Conservation (phyloP, 129 eudicot genomes). For the Saussurea involucrata region DNA sequence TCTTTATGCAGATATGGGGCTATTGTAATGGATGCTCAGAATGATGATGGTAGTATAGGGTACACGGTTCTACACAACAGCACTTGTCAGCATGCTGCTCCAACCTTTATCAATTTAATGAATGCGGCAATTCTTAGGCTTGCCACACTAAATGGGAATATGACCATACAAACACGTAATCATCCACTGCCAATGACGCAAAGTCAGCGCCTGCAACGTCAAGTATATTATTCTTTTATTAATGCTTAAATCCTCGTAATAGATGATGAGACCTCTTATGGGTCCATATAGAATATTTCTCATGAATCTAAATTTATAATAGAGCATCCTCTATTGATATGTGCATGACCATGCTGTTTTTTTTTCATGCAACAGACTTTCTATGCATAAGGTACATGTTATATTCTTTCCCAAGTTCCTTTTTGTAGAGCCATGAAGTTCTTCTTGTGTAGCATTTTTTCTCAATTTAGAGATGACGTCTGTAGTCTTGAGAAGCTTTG, state of each 20-base stretch:
- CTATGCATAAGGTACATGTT: background rate
- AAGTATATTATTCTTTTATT: slow-evolving; percentile 46
- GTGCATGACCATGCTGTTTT: background rate
- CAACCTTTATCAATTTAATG: slow-evolving; percentile 83
- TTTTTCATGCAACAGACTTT: background rate
- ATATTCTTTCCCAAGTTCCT: background rate
- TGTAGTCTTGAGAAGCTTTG: background rate
- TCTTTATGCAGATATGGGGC: slow-evolving; percentile 84
- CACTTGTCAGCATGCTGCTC: slow-evolving; percentile 97
- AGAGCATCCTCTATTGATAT: background rate
- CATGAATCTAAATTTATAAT: background rate
- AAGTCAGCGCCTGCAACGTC: slow-evolving; percentile 84
- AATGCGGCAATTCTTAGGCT: slow-evolving; percentile 88
- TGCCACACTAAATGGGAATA: slow-evolving; percentile 63
- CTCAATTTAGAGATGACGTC: background rate
- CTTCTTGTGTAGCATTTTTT: background rate
- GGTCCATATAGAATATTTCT: background rate
- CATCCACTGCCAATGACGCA: slow-evolving; percentile 89
- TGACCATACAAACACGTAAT: slow-evolving; percentile 91
- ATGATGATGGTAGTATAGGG: slow-evolving; percentile 76
- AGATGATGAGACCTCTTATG: background rate
- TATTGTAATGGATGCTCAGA: slow-evolving; percentile 69
- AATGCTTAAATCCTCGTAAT: background rate
- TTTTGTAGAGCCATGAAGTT: background rate
- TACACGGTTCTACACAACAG: slow-evolving; percentile 93